Evolutionary conservation across 768 basidiomycete genomes (phyloP), one percentile per base, ranked within the genome.

Genomic region (Ramaria rubella): DNA sequence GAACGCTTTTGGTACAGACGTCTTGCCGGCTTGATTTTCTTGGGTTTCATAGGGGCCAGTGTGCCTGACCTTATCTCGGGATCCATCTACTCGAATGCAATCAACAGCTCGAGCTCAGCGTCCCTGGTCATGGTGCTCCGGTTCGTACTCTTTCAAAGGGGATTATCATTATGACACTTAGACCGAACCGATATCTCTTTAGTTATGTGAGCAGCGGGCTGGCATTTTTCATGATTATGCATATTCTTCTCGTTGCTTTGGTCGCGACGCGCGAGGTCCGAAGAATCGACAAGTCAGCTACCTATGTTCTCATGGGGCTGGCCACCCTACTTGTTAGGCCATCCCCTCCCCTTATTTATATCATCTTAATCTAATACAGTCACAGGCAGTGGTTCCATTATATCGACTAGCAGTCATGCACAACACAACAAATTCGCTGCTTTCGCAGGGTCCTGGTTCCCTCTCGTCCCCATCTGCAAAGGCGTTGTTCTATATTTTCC

Each of bases 391-490:
- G 23, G 65, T 74, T 43, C 66, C 69, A 0, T 62, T 73, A 17
- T 78, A 77, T 63, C 75, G 76, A 15, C 67, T 77, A 11, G 56
- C 62, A 1, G 67, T 77, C 30, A 75, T 78, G 72, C 62, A 65
- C 34, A 58, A 70, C 52, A 63, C 43, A 38, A 71, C 69, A 2
- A 66, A 64, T 6, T 73, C 74, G 2, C 62, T 75, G n/a, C 58
- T 57, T 2, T 73, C 68, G 0, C 58, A 29, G 5, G 66, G 60
- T 11, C 68, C 71, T 15, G 63, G 62, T 17, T 65, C 70, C 0
- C 64, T 71, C n/a, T 73, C 75, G 60, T 69, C 67, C 14, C 50
- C 64, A 2, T 51, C 52, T 14, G 71, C 68, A 23, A 77, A 78
- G 62, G 69, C 69, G 1, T 57, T 62, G 0, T 77, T 78, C 60